Evolutionary conservation across 2,329 filamentous ascomycete species (phyloP), one percentile per base, ranked within the genome.

Genomic region (Fusarium oxysporum): DNA sequence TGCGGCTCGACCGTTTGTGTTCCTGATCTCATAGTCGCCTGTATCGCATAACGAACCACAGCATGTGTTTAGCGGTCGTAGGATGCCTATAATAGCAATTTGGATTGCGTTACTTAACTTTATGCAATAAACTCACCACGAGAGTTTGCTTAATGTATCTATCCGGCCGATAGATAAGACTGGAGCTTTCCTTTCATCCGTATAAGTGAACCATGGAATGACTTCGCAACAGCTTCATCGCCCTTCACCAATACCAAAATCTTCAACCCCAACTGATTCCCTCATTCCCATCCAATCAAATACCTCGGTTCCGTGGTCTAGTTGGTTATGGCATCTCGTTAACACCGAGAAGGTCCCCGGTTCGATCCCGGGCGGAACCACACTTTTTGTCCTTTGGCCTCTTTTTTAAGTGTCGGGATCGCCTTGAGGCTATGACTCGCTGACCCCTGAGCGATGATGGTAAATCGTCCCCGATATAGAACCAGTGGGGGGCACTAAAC

Each of bases 271-370:
- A 21, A 48, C 19, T 51, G 4, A 21, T 1, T 4, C 6, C 1
- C 8, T 21, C 13, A 2, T 7, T 21, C 3, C 4, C 17, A 41
- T n/a, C 40, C 53, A 66, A 68, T 53, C 23, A 66, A 19, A 32
- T 5, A 30, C 21, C 8, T 28, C 30, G 65, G 47, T 67, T 44
- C 54, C 32, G 62, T 61, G 62, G 47, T 66, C 65, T 68, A 60
- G 62, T 67, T 67, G 62, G 53, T 54, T 67, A 68, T 68, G 47
- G 47, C 62, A 68, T 61, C 57, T 69, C 65, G 50, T 69, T 48
- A 65, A 69, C 45, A 69, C 44, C 45, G 59, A 65, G 44, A 69
- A 64, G 58, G 51, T 69, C 58, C 44, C 50, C 65, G 50, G 65
- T 64, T 69, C 57, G 33, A 68, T 63, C 57, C 65, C 57, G 50